Conservation (phyloP, 2,329 filamentous ascomycete species). For the Zalaria sp. region DNA sequence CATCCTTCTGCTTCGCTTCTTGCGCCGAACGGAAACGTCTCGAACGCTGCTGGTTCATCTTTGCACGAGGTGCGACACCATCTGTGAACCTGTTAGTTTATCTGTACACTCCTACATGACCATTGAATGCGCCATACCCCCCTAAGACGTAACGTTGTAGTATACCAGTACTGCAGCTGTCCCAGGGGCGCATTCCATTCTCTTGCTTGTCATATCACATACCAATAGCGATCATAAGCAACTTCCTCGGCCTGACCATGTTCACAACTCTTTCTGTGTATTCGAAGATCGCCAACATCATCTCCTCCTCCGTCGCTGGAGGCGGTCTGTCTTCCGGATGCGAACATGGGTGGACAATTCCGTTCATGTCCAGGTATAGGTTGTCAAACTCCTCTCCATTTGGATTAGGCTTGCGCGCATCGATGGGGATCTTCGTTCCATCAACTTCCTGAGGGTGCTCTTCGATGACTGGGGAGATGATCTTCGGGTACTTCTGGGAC, state of each 20-base stretch:
- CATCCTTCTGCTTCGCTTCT: slow-evolving; percentile 87
- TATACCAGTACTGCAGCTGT: slow-evolving; percentile 17
- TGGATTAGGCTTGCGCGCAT: slow-evolving; percentile 73
- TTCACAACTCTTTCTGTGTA: slow-evolving; percentile 98
- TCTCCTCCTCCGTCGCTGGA: slow-evolving; percentile 89
- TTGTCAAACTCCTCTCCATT: slow-evolving; percentile 98
- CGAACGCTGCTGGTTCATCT: slow-evolving; percentile 99
- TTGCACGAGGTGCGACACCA: slow-evolving; percentile 90
- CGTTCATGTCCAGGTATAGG: slow-evolving; percentile 97
- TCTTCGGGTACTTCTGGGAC: slow-evolving; percentile 94
- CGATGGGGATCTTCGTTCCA: slow-evolving; percentile 71
- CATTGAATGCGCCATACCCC: neutral
- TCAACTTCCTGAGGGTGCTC: slow-evolving; percentile 71
- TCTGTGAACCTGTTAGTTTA: slow-evolving; percentile 38
- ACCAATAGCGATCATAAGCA: slow-evolving; percentile 96
- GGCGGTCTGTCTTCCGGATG: slow-evolving; percentile 89
- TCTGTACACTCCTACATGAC: neutral
- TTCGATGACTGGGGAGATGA: slow-evolving; percentile 82
- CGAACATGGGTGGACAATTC: slow-evolving; percentile 96
- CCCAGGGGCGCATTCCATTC: slow-evolving; percentile 8
- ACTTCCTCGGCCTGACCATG: slow-evolving; percentile 91
- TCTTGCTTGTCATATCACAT: slow-evolving; percentile 22
- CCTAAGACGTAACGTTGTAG: neutral
- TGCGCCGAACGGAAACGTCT: slow-evolving; percentile 88
- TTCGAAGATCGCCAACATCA: slow-evolving; percentile 97